These are phyloP conservation scores for Trichoderma afroharzianum DNA, from an alignment of 2,329 filamentous ascomycete species.

Conservation along the genomic window DNA sequence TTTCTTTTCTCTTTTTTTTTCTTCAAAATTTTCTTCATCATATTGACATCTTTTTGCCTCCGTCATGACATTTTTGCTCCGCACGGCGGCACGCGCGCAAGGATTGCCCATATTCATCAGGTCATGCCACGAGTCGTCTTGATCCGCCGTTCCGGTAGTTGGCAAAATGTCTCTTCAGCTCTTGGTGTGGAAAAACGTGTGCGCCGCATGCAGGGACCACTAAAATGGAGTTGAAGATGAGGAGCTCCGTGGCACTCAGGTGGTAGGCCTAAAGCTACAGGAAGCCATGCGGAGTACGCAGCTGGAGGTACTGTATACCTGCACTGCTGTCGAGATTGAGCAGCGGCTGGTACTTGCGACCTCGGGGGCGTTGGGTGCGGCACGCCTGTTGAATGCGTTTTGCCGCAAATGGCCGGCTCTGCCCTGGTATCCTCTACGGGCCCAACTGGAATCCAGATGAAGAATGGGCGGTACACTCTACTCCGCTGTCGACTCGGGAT, in stretches of 20 bases:
- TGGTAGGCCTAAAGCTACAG: background rate
- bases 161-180: background rate
- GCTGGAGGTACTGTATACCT: background rate
- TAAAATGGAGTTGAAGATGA: slow-evolving; percentile 7
- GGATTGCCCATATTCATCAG: background rate
- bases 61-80: background rate
- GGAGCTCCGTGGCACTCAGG: slow-evolving; percentile 1
- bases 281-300: background rate
- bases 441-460: no score
- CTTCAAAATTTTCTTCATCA: background rate
- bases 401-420: background rate
- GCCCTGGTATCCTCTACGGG: background rate
- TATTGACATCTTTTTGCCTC: background rate
- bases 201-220: slow-evolving; percentile 11
- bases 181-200: slow-evolving; percentile 6
- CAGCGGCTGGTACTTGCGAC: background rate
- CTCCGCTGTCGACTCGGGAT: background rate
- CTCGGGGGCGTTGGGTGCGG: background rate
- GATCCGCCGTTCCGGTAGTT: slow-evolving; percentile 7
- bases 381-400: no score
- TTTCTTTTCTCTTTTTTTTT: background rate
- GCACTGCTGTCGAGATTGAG: no score
- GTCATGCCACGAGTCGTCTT: slow-evolving; percentile 8
- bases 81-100: background rate
- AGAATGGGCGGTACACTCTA: background rate